Evolutionary conservation across 176 grass and related monocot genomes (phyloP).

Genomic region (Rhynchospora pubera): DNA sequence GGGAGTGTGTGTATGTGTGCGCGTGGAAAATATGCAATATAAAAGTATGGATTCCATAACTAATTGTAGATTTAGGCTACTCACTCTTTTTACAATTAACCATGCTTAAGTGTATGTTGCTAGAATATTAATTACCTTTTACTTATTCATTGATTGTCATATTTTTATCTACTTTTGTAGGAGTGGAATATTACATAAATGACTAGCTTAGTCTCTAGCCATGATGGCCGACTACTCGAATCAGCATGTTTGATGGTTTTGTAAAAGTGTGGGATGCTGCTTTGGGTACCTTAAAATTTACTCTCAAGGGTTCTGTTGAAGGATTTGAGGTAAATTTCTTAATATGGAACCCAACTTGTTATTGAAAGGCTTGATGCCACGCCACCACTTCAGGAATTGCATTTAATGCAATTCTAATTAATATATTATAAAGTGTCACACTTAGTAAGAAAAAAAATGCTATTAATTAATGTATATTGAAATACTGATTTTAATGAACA

Average conservation of each 20-base stretch:
- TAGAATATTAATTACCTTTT: neutral
- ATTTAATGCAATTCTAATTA: neutral
- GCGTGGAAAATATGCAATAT: neutral
- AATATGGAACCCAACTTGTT: neutral
- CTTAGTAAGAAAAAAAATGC: neutral
- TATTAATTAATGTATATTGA: neutral
- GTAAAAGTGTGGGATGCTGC: slow-evolving; percentile 66
- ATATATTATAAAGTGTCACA: neutral
- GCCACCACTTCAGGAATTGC: neutral
- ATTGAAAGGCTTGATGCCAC: neutral
- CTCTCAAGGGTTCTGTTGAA: slow-evolving; percentile 63
- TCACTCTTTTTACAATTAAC: neutral
- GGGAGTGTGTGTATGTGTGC: neutral
- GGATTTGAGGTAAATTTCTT: slow-evolving; percentile 63
- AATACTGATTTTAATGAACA: neutral
- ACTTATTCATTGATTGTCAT: too few relatives aligned
- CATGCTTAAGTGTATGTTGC: neutral
- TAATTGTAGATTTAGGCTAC: neutral
- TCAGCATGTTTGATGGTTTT: slow-evolving; percentile 71
- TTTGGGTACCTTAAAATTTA: slow-evolving; percentile 43
- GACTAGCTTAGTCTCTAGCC: slow-evolving; percentile 57
- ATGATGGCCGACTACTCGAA: slow-evolving; percentile 75
- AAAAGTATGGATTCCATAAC: neutral
- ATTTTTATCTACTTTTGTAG: neutral
- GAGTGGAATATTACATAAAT: slow-evolving; percentile 6